Evolutionary conservation across 257 asterid species (phyloP), one percentile per base, ranked within the genome.

Genomic region (Agastache rugosa): DNA sequence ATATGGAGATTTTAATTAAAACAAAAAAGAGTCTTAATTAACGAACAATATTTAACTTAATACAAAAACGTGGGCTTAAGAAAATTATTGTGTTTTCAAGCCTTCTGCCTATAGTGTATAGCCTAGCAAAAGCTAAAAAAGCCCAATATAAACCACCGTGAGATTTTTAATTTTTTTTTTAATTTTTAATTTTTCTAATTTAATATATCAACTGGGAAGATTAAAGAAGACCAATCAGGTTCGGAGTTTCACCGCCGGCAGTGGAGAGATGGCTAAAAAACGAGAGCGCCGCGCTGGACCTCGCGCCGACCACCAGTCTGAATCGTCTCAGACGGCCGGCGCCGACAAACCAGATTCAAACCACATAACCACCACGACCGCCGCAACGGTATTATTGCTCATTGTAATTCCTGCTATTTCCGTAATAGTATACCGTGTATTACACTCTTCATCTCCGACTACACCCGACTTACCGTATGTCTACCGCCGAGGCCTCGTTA

Each of bases 351-450:
- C 48, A 35, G 80, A 67, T 68, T 85, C 76, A 67, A 78, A 81
- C 66, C 77, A 20, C 74, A 25, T 27, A n/a, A 56, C 50, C 53
- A 27, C 76, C 63, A 23, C 69, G 71, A 15, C 58, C 62, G 20
- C 73, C 69, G 23, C 80, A 27, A 11, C 59, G 29, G 23, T 83
- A 12, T n/a, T 87, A n/a, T 63, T 84, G 75, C 62, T 87, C 69
- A 11, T 88, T 69, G 71, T 82, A n/a, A 55, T 78, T 81, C 91
- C 95, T 62, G 80, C 85, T 72, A 81, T 89, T 82, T 87, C 86
- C 5, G 34, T 78, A 3, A 4, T 91, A 19, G 15, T 84, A 19
- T 91, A 88, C 77, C 75, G 87, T 16, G 55, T 27, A 12, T 6
- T 78, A n/a, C 59, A 82, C 83, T n/a, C 83, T 67, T 69, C 83